These are phyloP conservation scores for Westerdykella sp. DNA, from an alignment of 2,329 filamentous ascomycete species.

Conservation along the genomic window DNA sequence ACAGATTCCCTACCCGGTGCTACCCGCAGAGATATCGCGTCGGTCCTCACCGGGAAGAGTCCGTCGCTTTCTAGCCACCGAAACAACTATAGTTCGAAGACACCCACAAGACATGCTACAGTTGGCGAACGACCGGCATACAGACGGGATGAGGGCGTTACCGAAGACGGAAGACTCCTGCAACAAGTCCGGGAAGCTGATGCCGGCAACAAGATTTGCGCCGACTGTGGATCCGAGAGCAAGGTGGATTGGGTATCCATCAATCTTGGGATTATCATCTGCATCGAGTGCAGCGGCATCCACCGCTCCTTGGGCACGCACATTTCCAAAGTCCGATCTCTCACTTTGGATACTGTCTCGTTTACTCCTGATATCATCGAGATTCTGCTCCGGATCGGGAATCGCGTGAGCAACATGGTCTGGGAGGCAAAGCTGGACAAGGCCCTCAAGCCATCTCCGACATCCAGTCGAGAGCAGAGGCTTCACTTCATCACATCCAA, in stretches of 20 bases:
- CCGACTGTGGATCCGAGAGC: constrained; percentile 82
- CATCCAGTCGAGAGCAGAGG: constrained; percentile 80
- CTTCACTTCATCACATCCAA: constrained; percentile 94
- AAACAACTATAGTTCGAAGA: constrained; percentile 44
- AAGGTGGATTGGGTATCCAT: constrained; percentile 99
- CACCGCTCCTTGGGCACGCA: constrained; percentile 94
- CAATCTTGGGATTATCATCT: constrained; percentile 91
- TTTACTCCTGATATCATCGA: constrained; percentile 98
- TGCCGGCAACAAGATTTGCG: constrained; percentile 87
- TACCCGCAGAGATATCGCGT: constrained; percentile 79
- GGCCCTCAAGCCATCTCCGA: constrained; percentile 63
- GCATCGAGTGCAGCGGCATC: constrained; percentile 96
- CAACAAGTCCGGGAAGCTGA: constrained; percentile 84
- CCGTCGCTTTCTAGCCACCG: constrained; percentile 60
- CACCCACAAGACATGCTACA: constrained; percentile 77
- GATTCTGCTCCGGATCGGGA: constrained; percentile 82
- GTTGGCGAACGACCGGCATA: constrained; percentile 80
- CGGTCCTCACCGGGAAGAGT: constrained; percentile 87
- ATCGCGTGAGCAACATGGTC: constrained; percentile 90
- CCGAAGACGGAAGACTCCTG: constrained; percentile 78
- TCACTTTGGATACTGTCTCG: constrained; percentile 91
- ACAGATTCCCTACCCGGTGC: constrained; percentile 51
- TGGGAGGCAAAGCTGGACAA: constrained; percentile 85
- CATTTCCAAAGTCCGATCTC: constrained; percentile 92
- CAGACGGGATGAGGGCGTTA: constrained; percentile 63